Conservation (phyloP, 768 basidiomycete species). For the Tulasnella sp. region DNA sequence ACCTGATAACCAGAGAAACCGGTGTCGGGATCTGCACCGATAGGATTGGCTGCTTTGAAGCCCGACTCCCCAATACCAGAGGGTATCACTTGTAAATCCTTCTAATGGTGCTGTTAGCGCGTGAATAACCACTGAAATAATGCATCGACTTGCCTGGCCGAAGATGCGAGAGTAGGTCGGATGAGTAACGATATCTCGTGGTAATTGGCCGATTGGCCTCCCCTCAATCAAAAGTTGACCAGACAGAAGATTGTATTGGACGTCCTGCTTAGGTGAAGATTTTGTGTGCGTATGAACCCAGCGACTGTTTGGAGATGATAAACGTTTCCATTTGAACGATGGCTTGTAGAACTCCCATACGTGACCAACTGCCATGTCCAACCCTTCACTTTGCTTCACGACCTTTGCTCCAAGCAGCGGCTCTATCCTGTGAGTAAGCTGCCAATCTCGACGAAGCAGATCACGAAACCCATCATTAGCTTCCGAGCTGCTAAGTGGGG, state of each 20-base stretch:
- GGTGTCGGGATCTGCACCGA: too few relatives aligned
- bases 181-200: not conserved
- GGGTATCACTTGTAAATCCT: too few relatives aligned
- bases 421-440: not conserved
- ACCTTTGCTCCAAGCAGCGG: not conserved
- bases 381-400: not conserved
- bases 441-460: conserved; percentile 1
- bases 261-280: not conserved
- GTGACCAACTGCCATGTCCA: not conserved
- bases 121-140: not conserved
- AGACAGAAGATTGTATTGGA: not conserved
- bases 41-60: too few relatives aligned
- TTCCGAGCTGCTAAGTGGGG: not conserved
- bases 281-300: not conserved
- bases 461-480: not conserved
- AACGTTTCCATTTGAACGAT: not conserved
- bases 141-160: not conserved
- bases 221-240: conserved; percentile 1
- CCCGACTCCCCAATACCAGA: too few relatives aligned
- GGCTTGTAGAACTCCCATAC: not conserved
- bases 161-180: conserved; percentile 2
- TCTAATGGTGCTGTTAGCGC: too few relatives aligned
- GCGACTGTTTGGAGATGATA: not conserved
- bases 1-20: too few relatives aligned
- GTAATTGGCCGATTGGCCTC: not conserved